These are phyloP conservation scores for Cytospora schulzeri DNA, from an alignment of 2,329 filamentous ascomycete genomes.

Conservation along the genomic window DNA sequence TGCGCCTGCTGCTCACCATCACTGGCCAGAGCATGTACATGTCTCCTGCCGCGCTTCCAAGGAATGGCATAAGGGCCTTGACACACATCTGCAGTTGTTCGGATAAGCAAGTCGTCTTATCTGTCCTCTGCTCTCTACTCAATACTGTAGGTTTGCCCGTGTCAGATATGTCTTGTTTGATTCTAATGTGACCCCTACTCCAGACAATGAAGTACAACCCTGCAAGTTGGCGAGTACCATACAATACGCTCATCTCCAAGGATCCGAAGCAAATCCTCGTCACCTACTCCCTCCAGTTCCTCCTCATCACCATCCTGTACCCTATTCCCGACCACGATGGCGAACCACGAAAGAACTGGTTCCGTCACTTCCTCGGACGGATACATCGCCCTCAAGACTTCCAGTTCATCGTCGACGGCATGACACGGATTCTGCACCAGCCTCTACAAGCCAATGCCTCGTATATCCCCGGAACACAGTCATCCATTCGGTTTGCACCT, in stretches of 20 bases:
- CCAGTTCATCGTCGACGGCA: conserved; percentile 93
- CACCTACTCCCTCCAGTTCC: conserved; percentile 86
- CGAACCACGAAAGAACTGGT: conserved; percentile 81
- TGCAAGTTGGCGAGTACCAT: conserved; percentile 89
- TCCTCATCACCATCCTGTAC: conserved; percentile 84
- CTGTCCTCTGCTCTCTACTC: conserved; percentile 85
- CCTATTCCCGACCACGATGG: conserved; percentile 78
- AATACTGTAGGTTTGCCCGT: conserved; percentile 68
- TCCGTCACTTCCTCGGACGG: conserved; percentile 87
- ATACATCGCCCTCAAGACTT: conserved; percentile 94
- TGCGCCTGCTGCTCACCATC: conserved; percentile 82
- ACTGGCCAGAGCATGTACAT: conserved; percentile 94
- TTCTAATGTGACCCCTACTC: conserved; percentile 22
- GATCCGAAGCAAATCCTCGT: conserved; percentile 89
- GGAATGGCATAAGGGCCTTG: conserved; percentile 79
- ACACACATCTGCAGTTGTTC: conserved; percentile 87
- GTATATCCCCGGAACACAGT: conserved; percentile 83
- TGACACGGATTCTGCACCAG: conserved; percentile 89
- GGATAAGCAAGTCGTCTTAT: conserved; percentile 90
- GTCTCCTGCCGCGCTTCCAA: conserved; percentile 75
- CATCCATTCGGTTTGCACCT: conserved; percentile 81
- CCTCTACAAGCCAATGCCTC: conserved; percentile 86
- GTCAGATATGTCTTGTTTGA: not conserved
- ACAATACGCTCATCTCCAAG: conserved; percentile 89
- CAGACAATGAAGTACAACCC: conserved; percentile 95